Conservation (phyloP, 2,329 filamentous ascomycete genomes). For the Grosmannia huntii region DNA sequence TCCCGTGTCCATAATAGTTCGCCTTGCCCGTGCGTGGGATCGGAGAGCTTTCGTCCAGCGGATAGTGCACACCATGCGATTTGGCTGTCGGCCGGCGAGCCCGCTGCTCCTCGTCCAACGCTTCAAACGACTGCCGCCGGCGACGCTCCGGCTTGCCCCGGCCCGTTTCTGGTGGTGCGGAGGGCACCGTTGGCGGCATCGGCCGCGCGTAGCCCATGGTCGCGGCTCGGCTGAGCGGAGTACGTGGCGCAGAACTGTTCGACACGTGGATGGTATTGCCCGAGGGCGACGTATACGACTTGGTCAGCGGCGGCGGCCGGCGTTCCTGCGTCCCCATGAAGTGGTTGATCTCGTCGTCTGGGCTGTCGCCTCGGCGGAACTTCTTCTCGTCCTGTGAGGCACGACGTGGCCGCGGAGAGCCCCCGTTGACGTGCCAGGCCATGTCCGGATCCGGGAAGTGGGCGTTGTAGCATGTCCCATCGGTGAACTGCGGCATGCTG, state of each 20-base stretch:
- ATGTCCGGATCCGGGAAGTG: conserved; percentile 11
- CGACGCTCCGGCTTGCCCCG: conserved; percentile 10
- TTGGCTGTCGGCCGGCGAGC: neutral
- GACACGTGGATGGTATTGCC: conserved; percentile 13
- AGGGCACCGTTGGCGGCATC: conserved; percentile 4
- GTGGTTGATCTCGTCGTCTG: conserved; percentile 5
- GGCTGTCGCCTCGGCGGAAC: neutral
- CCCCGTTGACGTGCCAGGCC: conserved; percentile 3
- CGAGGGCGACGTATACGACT: conserved; percentile 13
- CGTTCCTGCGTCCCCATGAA: conserved; percentile 10
- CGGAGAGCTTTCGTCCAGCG: conserved; percentile 1
- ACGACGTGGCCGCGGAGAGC: conserved; percentile 3
- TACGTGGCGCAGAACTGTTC: conserved; percentile 7
- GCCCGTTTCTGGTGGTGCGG: conserved; percentile 3
- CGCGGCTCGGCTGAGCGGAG: conserved; percentile 7
- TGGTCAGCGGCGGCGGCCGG: conserved; percentile 14
- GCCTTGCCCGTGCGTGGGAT: conserved; percentile 2
- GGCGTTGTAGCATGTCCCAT: conserved; percentile 2
- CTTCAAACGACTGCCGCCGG: conserved; percentile 10
- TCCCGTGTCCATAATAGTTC: neutral
- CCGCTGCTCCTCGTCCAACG: conserved; percentile 6
- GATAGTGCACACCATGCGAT: conserved; percentile 3
- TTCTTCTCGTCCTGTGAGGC: conserved; percentile 13
- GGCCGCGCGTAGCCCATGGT: conserved; percentile 12
- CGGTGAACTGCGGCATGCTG: neutral